Conservation (phyloP, 805 yeast genomes). For the Ogataea angusta region DNA sequence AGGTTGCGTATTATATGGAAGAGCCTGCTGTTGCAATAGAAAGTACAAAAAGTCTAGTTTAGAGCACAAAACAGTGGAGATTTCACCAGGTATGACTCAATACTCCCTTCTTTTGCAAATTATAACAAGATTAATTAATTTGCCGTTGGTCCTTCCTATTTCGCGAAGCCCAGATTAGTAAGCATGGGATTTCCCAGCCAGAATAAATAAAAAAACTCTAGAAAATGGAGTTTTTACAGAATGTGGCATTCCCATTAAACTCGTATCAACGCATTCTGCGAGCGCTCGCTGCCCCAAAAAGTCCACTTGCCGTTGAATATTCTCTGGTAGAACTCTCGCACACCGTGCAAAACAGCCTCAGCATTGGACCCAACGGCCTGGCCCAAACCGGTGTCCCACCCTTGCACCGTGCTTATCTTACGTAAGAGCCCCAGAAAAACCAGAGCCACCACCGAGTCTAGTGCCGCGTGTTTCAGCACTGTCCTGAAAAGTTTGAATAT, state of each 20-base stretch:
- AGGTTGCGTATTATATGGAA: background rate
- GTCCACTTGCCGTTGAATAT: background rate
- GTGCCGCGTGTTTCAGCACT: conserved; percentile 20
- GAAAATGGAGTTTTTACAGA: background rate
- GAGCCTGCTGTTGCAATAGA: background rate
- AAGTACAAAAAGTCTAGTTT: background rate
- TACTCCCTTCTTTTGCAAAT: background rate
- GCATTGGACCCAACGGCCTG: background rate
- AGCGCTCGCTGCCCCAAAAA: background rate
- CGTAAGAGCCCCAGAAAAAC: conserved; percentile 16
- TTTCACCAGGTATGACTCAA: background rate
- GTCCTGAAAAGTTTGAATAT: conserved; percentile 11
- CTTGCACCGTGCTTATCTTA: conserved; percentile 7
- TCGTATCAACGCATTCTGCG: background rate
- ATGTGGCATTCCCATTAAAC: background rate
- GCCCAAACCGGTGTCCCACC: background rate
- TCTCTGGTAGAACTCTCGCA: background rate
- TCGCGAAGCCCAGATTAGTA: conserved; percentile 2
- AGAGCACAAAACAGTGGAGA: background rate
- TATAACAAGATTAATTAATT: background rate
- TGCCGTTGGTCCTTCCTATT: background rate
- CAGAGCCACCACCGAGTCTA: conserved; percentile 22
- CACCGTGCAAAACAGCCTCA: background rate
- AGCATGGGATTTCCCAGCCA: conserved; percentile 1
- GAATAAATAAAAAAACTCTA: background rate